A percentile compares a stretch with the other conserved stretches of the same genome.
These are phyloP conservation scores for Colletotrichum chrysophilum DNA, from an alignment of 2,329 filamentous ascomycete genomes.

Conservation along the genomic window DNA sequence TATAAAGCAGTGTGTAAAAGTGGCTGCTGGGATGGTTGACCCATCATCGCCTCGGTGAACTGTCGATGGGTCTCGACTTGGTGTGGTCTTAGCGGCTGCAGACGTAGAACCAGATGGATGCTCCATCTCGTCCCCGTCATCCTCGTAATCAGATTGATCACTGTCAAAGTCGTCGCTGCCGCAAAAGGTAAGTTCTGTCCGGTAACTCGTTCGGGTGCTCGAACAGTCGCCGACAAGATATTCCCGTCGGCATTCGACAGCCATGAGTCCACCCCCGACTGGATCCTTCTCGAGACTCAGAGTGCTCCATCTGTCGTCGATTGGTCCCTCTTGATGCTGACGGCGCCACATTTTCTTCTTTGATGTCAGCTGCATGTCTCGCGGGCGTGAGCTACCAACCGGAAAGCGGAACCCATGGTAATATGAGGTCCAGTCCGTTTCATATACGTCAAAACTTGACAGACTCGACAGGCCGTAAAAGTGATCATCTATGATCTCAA, in stretches of 20 bases:
- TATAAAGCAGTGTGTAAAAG: constrained; percentile 58
- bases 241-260: constrained; percentile 73
- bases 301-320: constrained; percentile 77
- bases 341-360: constrained; percentile 65
- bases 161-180: background rate
- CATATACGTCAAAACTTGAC: constrained; percentile 64
- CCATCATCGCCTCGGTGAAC: constrained; percentile 56
- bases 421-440: constrained; percentile 70
- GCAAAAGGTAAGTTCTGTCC: constrained; percentile 53
- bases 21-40: constrained; percentile 45
- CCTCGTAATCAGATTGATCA: constrained; percentile 15
- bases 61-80: constrained; percentile 40
- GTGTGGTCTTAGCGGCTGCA: background rate
- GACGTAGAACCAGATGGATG: background rate
- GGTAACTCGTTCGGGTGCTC: constrained; percentile 71
- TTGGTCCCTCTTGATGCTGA: constrained; percentile 71
- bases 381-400: constrained; percentile 48
- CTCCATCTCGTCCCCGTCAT: background rate
- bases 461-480: constrained; percentile 76
- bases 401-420: constrained; percentile 72
- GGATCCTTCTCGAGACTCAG: constrained; percentile 68
- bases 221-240: constrained; percentile 61
- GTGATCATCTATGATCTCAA: constrained; percentile 69
- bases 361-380: constrained; percentile 41
- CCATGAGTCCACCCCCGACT: constrained; percentile 58